Conservation (phyloP, 192 early-diverging fungal species). For the Jimgerdemannia flammicorona region DNA sequence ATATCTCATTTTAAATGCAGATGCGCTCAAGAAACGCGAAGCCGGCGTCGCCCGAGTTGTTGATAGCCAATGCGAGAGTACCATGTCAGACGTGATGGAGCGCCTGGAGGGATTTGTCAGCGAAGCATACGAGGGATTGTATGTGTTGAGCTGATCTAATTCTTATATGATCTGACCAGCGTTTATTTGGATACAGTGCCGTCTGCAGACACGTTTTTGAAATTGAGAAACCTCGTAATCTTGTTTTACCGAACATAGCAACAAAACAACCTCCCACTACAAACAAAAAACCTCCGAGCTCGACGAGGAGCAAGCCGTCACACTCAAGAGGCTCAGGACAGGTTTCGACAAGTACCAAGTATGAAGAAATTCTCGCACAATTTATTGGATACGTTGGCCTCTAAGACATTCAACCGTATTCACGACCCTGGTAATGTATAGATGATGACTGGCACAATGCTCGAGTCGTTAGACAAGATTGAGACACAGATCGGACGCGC, state of each 20-base stretch:
- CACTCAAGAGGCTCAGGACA: slow-evolving; percentile 1
- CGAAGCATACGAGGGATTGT: background rate
- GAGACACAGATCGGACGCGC: slow-evolving; percentile 3
- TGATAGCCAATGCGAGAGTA: background rate
- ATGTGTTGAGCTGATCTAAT: background rate
- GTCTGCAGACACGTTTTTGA: background rate
- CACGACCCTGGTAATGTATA: background rate
- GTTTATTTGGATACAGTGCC: background rate
- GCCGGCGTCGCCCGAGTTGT: background rate
- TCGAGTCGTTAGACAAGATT: slow-evolving; percentile 14
- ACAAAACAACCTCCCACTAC: background rate
- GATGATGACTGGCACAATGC: slow-evolving; percentile 2
- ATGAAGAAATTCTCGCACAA: background rate
- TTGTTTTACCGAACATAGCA: background rate
- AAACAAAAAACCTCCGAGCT: background rate
- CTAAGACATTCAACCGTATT: background rate
- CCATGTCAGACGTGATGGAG: background rate
- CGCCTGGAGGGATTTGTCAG: background rate
- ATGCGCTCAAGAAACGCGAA: background rate
- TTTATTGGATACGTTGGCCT: background rate
- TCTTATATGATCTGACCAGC: background rate
- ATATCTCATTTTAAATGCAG: background rate
- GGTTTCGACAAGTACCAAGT: slow-evolving; percentile 24
- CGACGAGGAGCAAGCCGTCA: background rate
- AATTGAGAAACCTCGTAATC: background rate